These are phyloP conservation scores for Golubevia sp. DNA, from an alignment of 1,284 basidiomycete genomes.

Conservation along the genomic window DNA sequence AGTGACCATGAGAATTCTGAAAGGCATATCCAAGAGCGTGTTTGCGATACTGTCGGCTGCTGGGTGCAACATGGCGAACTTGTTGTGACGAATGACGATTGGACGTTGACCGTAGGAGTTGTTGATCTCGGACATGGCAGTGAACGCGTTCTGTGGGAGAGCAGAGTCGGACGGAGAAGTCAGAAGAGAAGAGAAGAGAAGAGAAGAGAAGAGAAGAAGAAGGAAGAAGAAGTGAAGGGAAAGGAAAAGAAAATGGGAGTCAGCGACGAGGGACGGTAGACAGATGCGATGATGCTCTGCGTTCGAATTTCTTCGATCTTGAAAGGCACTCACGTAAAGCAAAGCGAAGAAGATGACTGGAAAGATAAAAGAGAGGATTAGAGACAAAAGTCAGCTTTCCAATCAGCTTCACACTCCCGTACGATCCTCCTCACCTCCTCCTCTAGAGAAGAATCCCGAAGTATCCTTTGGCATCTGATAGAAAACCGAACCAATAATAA, in stretches of 20 bases:
- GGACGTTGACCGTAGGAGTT: constrained; percentile 35
- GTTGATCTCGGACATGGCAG: constrained; percentile 61
- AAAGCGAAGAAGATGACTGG: constrained; percentile 26
- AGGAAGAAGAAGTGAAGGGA: too few relatives aligned
- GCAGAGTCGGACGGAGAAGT: not conserved
- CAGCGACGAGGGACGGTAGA: too few relatives aligned
- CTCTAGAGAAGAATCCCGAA: constrained; percentile 75
- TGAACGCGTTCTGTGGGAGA: constrained; percentile 61
- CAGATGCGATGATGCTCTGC: too few relatives aligned
- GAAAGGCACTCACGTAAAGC: too few relatives aligned
- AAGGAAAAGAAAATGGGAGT: too few relatives aligned
- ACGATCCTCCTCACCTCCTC: too few relatives aligned
- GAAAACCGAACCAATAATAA: constrained; percentile 80
- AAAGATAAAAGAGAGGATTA: too few relatives aligned
- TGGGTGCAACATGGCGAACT: constrained; percentile 44
- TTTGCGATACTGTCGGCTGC: constrained; percentile 35
- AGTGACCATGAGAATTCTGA: constrained; percentile 23
- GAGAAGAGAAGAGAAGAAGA: constrained; percentile 63
- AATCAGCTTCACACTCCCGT: too few relatives aligned
- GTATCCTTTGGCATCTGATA: constrained; percentile 70
- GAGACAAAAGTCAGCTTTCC: too few relatives aligned
- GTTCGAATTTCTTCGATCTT: too few relatives aligned
- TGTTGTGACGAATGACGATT: constrained; percentile 40
- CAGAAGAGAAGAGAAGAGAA: not conserved
- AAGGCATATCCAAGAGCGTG: constrained; percentile 42